Conservation (phyloP, 2,329 filamentous ascomycete genomes). For the Colletotrichum limetticola region DNA sequence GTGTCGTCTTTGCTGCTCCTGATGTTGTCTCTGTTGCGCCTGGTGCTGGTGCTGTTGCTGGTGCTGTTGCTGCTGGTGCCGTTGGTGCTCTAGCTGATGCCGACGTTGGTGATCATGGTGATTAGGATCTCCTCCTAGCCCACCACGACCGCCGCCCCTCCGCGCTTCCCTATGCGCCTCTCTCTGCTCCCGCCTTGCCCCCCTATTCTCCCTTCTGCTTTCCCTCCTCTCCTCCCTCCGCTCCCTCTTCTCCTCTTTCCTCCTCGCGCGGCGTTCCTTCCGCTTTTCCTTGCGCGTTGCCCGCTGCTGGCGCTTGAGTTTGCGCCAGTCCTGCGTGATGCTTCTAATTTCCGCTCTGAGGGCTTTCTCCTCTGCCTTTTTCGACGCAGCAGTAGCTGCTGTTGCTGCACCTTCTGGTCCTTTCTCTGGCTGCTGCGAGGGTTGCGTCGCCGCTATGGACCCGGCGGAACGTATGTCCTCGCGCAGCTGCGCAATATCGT, state of each 20-base stretch:
- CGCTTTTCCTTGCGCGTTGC: slow-evolving; percentile 45
- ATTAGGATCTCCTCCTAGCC: not conserved
- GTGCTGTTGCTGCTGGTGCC: not conserved
- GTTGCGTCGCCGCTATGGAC: not conserved
- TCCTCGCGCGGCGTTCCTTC: slow-evolving; percentile 42
- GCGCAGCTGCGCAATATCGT: slow-evolving; percentile 47
- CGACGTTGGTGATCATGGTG: slow-evolving; percentile 11
- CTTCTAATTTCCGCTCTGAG: slow-evolving; percentile 57
- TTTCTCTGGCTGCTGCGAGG: not conserved
- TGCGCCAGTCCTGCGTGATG: slow-evolving; percentile 56
- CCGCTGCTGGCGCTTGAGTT: slow-evolving; percentile 43
- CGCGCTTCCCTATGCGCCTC: slow-evolving; percentile 42
- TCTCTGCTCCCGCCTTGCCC: slow-evolving; percentile 44
- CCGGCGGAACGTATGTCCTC: slow-evolving; percentile 3
- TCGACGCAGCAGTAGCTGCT: not conserved
- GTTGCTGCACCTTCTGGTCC: not conserved
- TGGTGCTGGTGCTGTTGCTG: not conserved
- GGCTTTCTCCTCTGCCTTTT: slow-evolving; percentile 45
- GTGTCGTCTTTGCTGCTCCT: not conserved
- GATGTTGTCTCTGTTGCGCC: not conserved
- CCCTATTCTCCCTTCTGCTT: slow-evolving; percentile 42
- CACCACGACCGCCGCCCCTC: not conserved
- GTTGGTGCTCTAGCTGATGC: not conserved
- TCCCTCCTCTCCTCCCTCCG: slow-evolving; percentile 44
- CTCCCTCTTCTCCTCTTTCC: slow-evolving; percentile 46